phyloP scores from a whole-genome alignment of 2,329 filamentous ascomycete species.

The Albophoma yamanashiensis region DNA sequence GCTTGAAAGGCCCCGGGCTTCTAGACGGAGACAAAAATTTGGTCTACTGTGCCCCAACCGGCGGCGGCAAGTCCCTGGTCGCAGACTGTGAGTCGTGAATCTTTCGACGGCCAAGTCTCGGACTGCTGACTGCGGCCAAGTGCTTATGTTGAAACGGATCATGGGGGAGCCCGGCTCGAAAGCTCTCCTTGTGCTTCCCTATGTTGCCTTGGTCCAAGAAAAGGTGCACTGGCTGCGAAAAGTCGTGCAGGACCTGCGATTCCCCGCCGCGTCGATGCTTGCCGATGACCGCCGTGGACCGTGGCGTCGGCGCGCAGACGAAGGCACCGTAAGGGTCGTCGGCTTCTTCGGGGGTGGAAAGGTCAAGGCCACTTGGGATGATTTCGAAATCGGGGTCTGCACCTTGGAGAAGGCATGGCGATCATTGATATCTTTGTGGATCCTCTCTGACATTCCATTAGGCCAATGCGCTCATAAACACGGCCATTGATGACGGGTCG shows the following conservation, averaged over 20 bases:
- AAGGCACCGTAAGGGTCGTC: constrained; percentile 52
- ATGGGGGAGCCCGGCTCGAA: constrained; percentile 54
- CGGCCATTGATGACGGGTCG: constrained; percentile 59
- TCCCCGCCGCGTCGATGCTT: constrained; percentile 14
- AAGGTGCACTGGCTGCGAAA: constrained; percentile 65
- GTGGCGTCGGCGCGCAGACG: constrained; percentile 44
- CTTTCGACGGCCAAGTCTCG: not conserved
- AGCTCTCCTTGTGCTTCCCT: constrained; percentile 63
- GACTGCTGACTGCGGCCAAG: constrained; percentile 17
- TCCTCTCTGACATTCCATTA: constrained; percentile 18
- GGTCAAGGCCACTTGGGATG: constrained; percentile 54
- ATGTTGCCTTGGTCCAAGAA: constrained; percentile 71
- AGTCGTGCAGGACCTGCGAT: constrained; percentile 43
- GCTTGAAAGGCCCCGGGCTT: constrained; percentile 56
- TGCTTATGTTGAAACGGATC: constrained; percentile 63
- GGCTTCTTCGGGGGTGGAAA: constrained; percentile 69
- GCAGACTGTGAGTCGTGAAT: constrained; percentile 38
- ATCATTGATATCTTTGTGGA: not conserved
- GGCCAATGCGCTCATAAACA: constrained; percentile 66
- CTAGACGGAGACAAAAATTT: constrained; percentile 56
- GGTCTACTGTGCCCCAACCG: constrained; percentile 71
- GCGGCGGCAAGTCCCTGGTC: constrained; percentile 67
- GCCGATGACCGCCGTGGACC: constrained; percentile 26
- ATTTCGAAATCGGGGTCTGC: constrained; percentile 70
- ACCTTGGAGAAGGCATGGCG: constrained; percentile 58